phyloP scores from a whole-genome alignment of 1,139 yeast species.

The Geotrichum candidum region DNA sequence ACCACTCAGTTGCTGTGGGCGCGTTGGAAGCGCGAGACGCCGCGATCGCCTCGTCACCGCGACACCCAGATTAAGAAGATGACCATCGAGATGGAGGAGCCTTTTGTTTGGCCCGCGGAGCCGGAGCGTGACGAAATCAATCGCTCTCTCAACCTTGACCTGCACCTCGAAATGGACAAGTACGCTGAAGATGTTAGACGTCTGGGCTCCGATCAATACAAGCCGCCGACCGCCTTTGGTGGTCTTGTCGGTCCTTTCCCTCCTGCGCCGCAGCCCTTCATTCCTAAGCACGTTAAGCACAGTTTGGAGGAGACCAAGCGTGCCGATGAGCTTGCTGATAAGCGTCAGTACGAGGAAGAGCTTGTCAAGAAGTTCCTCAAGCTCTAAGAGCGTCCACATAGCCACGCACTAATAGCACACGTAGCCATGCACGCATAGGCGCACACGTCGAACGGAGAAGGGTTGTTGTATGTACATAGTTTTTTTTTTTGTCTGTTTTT shows the following conservation, averaged over 20 bases:
- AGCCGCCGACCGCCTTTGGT: conserved; percentile 67
- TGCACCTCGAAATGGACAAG: conserved; percentile 28
- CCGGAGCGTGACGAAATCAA: conserved; percentile 37
- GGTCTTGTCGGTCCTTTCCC: conserved; percentile 72
- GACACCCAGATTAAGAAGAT: conserved; percentile 81
- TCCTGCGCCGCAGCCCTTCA: conserved; percentile 61
- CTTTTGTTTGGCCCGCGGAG: conserved; percentile 87
- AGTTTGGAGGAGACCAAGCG: conserved; percentile 40
- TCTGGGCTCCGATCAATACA: conserved; percentile 62
- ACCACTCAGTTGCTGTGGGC: conserved; percentile 83
- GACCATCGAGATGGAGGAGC: conserved; percentile 91
- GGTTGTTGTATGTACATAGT: conserved; percentile 8
- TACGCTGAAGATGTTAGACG: conserved; percentile 32
- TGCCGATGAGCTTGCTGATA: conserved; percentile 25
- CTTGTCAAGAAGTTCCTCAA: conserved; percentile 21
- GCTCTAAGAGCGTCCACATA: conserved; percentile 1
- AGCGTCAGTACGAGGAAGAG: conserved; percentile 22
- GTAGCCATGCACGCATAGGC: background rate
- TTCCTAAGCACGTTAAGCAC: conserved; percentile 48
- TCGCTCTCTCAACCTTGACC: conserved; percentile 27
- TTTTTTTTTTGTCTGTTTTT: background rate
- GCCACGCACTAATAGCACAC: background rate
- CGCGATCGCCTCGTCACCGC: conserved; percentile 67
- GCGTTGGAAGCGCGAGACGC: conserved; percentile 54
- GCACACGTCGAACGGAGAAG: background rate